Percentiles rank a stretch among this genome's conserved stretches.
These are phyloP conservation scores for Guyanaporus albipodus DNA, from an alignment of 768 basidiomycete genomes.

Conservation along the genomic window DNA sequence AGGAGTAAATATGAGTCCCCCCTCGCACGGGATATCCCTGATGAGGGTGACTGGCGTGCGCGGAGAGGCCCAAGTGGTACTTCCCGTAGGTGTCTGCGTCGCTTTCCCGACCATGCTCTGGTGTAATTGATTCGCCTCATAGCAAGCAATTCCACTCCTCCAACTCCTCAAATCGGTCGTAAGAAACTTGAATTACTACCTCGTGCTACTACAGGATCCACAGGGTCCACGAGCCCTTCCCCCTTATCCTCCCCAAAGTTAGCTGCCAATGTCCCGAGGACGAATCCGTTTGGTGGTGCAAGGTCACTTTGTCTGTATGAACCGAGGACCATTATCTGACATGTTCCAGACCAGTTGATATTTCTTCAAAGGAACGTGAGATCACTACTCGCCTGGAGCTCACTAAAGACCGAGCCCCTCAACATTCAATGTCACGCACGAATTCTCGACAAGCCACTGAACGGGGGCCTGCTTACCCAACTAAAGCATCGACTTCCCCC, in stretches of 20 bases:
- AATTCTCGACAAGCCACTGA: conserved; percentile 47
- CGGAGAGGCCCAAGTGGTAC: conserved; percentile 44
- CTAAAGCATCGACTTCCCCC: conserved; percentile 32
- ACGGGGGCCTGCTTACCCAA: conserved; percentile 32
- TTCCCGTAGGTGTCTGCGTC: conserved; percentile 56
- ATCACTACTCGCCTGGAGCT: conserved; percentile 60
- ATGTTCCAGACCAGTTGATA: conserved; percentile 75
- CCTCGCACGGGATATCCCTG: conserved; percentile 46
- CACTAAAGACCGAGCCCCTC: conserved; percentile 32
- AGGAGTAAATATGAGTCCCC: conserved; percentile 53
- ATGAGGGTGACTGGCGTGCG: conserved; percentile 73
- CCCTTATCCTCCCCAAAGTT: conserved; percentile 80
- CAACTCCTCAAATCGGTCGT: conserved; percentile 76
- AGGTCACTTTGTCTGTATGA: conserved; percentile 43
- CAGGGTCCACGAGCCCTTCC: conserved; percentile 62
- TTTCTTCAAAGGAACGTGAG: conserved; percentile 69
- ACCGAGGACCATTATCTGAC: conserved; percentile 8
- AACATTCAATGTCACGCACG: conserved; percentile 46
- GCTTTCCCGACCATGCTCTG: conserved; percentile 3
- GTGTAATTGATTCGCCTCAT: conserved; percentile 9
- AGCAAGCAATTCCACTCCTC: conserved; percentile 73
- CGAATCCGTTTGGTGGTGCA: conserved; percentile 88
- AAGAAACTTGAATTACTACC: conserved; percentile 85
- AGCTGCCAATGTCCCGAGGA: conserved; percentile 42
- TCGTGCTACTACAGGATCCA: conserved; percentile 60